phyloP scores from a whole-genome alignment of 2,329 filamentous ascomycete genomes.

The Penicillium expansum region DNA sequence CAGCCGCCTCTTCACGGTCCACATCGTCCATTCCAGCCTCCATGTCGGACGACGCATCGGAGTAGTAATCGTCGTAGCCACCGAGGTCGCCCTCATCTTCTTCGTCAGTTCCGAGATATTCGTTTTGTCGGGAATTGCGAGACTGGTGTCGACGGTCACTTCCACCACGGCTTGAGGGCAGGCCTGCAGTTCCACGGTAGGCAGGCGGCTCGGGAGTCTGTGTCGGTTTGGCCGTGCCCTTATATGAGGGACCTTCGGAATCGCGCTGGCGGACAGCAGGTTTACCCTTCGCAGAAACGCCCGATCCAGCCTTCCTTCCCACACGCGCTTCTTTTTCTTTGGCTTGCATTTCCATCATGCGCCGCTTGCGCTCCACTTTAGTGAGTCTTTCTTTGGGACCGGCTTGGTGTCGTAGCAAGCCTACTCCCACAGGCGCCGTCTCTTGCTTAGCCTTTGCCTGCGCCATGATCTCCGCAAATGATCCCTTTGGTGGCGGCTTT shows the following conservation, averaged over 20 bases:
- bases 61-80: constrained; percentile 44
- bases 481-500: constrained; percentile 55
- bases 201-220: constrained; percentile 23
- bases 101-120: constrained; percentile 49
- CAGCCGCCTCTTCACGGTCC: constrained; percentile 45
- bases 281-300: constrained; percentile 21
- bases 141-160: constrained; percentile 29
- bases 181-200: constrained; percentile 46
- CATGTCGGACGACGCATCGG: constrained; percentile 51
- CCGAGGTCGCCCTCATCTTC: constrained; percentile 47
- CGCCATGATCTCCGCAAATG: constrained; percentile 59
- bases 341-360: constrained; percentile 40
- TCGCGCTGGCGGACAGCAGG: constrained; percentile 31
- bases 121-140: constrained; percentile 36
- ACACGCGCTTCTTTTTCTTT: constrained; percentile 39
- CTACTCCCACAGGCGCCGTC: constrained; percentile 46
- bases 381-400: constrained; percentile 55
- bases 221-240: constrained; percentile 38
- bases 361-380: constrained; percentile 54
- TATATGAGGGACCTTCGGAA: constrained; percentile 35
- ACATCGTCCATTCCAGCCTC: constrained; percentile 49
- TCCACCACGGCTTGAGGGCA: constrained; percentile 28
- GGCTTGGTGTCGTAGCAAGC: constrained; percentile 57
- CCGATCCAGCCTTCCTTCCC: constrained; percentile 29
- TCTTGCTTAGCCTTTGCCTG: constrained; percentile 56